A percentile compares a stretch with the other conserved stretches of the same genome.
Evolutionary conservation across 208 protist species (phyloP).

Genomic region (Endotrypanum monterogeii): DNA sequence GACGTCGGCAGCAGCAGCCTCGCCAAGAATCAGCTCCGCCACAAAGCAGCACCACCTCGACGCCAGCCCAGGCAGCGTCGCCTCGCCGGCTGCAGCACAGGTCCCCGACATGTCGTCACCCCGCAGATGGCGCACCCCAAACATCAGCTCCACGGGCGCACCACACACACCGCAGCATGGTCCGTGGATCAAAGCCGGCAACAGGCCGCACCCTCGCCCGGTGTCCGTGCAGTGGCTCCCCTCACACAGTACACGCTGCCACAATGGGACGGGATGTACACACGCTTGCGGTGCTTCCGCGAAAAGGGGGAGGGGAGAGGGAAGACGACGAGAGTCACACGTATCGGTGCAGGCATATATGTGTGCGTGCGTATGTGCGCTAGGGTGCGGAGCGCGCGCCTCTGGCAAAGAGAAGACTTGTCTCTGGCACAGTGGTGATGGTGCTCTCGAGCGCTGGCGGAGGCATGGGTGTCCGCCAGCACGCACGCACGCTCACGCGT

Average conservation of each 20-base stretch:
- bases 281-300: too few relatives aligned
- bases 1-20: slow-evolving; percentile 25
- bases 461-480: too few relatives aligned
- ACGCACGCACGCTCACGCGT: neutral
- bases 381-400: neutral
- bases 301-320: neutral
- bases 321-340: neutral
- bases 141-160: neutral
- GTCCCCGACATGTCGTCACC: neutral
- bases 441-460: too few relatives aligned
- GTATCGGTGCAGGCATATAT: neutral
- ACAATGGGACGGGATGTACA: neutral
- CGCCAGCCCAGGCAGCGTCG: slow-evolving; percentile 15
- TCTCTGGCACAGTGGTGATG: neutral
- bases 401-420: neutral
- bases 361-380: neutral
- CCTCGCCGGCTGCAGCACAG: neutral
- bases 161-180: neutral
- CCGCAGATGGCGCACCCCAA: neutral
- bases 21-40: slow-evolving; percentile 26
- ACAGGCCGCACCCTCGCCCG: neutral
- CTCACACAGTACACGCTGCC: neutral
- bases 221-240: neutral
- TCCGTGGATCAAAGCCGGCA: neutral
- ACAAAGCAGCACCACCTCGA: slow-evolving; percentile 20